Evolutionary conservation across 164 flowering plant genomes (phyloP).

Genomic region (Vitis cinerea): DNA sequence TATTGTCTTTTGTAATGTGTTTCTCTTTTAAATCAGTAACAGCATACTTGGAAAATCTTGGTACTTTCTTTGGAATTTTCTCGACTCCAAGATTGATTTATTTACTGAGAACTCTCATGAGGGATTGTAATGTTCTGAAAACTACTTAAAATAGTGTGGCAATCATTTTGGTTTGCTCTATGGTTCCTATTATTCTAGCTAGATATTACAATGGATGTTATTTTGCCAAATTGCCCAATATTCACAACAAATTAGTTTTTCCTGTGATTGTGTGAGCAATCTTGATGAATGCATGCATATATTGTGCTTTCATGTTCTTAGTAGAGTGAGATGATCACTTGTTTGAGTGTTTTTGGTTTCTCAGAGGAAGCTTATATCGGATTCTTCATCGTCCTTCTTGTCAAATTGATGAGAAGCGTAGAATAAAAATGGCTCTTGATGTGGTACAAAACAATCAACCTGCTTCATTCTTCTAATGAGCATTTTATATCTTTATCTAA

Average conservation of each 20-base stretch:
- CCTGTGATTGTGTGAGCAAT: too few species aligned
- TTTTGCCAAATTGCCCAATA: too few species aligned
- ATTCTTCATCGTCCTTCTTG: constrained; percentile 90
- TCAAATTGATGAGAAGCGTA: constrained; percentile 89
- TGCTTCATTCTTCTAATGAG: neutral
- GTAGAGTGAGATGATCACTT: neutral
- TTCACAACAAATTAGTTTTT: too few species aligned
- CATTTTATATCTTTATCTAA: neutral
- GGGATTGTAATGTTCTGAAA: too few species aligned
- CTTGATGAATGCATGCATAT: too few species aligned
- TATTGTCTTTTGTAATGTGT: neutral
- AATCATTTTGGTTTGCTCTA: too few species aligned
- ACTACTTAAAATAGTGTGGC: too few species aligned
- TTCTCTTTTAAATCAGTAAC: neutral
- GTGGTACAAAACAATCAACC: constrained; percentile 60
- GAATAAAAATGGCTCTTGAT: constrained; percentile 98
- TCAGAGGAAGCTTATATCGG: constrained; percentile 93
- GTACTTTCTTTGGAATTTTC: neutral
- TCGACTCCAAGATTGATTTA: neutral
- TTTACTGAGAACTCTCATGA: neutral
- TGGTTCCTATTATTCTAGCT: too few species aligned
- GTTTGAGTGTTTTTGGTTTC: constrained; percentile 14
- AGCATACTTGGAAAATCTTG: neutral
- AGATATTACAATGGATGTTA: too few species aligned
- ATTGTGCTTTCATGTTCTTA: neutral